Base-by-base conservation (phyloP, 331 rosid genomes). In the Rosa hybrid region DNA sequence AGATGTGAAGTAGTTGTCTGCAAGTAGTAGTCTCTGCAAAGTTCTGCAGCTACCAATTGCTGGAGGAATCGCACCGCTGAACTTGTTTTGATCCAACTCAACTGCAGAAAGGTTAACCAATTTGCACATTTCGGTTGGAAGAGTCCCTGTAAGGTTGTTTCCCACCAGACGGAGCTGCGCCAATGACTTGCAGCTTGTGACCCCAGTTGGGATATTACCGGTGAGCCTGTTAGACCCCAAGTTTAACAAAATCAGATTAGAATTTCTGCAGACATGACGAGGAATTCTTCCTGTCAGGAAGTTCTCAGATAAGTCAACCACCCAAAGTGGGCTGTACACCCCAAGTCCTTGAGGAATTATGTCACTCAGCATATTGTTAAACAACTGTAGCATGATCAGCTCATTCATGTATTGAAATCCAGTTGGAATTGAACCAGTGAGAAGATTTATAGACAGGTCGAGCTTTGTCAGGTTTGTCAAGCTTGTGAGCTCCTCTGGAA, bases 291-390 rank as follows among this genome's bases (percentile, higher is more conserved):
- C 83, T 0, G 81, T 80, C 7, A 84, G 13, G 1, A 14, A 17
- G 80, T 84, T 84, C 23, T 51, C 84, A 0, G 86, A 84, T 9
- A 84, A 84, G 75, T 84, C 84, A 63, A 80, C 81, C 78, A 84
- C 84, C 86, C 86, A 84, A 64, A 84, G 86, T 41, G 2, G 57
- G 70, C 84, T 84, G 54, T 80, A 80, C 13, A 84, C 45, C 12
- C 86, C 86, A 51, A 84, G 83, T 50, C 74, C 81, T 51, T 74
- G 81, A 84, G 86, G 86, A 72, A 84, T 76, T 42, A 30, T 64
- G 21, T 80, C 84, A 20, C 71, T 71, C 64, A 84, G 71, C 10
- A 7, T 69, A 64, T 84, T 84, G 69, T 50, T 27, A 73, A 75
- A 84, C 68, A 84, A 63, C 59, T 84, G 86, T 38, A 84, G 70